Conservation (phyloP, 2,329 filamentous ascomycete species). For the Grosmannia clavigera region DNA sequence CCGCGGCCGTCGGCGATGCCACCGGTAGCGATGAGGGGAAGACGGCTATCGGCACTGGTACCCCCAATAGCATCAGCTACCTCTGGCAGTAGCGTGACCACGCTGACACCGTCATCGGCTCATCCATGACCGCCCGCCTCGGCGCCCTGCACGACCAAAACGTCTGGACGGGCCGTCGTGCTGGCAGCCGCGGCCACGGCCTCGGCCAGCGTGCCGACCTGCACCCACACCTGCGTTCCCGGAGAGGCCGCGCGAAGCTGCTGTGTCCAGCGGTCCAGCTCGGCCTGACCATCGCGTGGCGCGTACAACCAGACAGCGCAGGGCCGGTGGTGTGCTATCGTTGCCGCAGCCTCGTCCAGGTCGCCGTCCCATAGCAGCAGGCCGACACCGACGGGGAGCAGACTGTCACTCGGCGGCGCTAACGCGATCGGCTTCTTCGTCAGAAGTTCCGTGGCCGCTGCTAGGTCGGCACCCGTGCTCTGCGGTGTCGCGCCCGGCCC, state of each 20-base stretch:
- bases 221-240: conserved; percentile 29
- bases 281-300: conserved; percentile 29
- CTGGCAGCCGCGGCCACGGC: conserved; percentile 35
- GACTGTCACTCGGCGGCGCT: conserved; percentile 10
- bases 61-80: conserved; percentile 31
- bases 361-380: conserved; percentile 44
- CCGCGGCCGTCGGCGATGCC: conserved; percentile 45
- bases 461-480: conserved; percentile 4
- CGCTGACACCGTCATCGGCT: conserved; percentile 36
- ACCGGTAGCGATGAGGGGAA: conserved; percentile 41
- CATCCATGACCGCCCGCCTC: conserved; percentile 53
- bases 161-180: conserved; percentile 43
- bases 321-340: conserved; percentile 40
- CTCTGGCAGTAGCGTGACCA: conserved; percentile 47
- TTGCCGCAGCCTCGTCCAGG: conserved; percentile 26
- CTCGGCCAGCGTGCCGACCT: conserved; percentile 46
- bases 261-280: conserved; percentile 18
- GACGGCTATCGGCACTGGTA: conserved; percentile 5
- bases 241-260: conserved; percentile 25
- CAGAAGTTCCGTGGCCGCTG: neutral
- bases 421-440: conserved; percentile 17
- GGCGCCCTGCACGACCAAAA: conserved; percentile 48
- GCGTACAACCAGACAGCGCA: conserved; percentile 58
- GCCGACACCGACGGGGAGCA: conserved; percentile 44
- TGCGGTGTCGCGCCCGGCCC: conserved; percentile 6